Percentiles rank a stretch among this genome's conserved stretches.
Conservation (phyloP, 75 land plant species). For the Isoetes taiwanensis region DNA sequence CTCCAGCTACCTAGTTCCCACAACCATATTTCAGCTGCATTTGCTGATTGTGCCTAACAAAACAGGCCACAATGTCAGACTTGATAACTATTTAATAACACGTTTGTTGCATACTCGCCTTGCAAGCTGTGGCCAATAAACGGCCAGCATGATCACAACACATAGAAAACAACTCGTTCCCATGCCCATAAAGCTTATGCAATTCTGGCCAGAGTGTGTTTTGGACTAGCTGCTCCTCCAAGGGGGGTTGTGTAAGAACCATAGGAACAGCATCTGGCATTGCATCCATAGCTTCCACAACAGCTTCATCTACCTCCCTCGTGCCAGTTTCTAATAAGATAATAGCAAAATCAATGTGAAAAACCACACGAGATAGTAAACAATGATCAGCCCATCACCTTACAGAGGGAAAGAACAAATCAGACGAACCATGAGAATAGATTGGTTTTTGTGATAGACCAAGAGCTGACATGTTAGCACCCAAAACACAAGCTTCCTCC, state of each 20-base stretch:
- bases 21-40: conserved; percentile 91
- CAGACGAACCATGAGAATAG: conserved; percentile 29
- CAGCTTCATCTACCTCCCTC: conserved; percentile 17
- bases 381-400: not conserved
- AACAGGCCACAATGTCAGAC: not conserved
- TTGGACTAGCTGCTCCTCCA: conserved; percentile 88
- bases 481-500: conserved; percentile 61
- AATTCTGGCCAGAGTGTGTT: conserved; percentile 97
- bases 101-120: conserved; percentile 57
- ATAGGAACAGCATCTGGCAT: conserved; percentile 86
- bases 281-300: conserved; percentile 44
- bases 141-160: conserved; percentile 69
- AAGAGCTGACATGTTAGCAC: conserved; percentile 99
- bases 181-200: conserved; percentile 98
- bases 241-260: conserved; percentile 60
- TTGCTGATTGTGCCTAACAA: conserved; percentile 64
- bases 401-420: not conserved
- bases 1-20: conserved; percentile 87
- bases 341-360: conserved; percentile 23
- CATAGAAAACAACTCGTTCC: conserved; percentile 87
- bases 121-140: conserved; percentile 92
- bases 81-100: not conserved
- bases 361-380: not conserved
- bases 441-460: conserved; percentile 98
- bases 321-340: conserved; percentile 1